Conservation (phyloP, 352 stramenopile species). For the Globisporangium barbulae region DNA sequence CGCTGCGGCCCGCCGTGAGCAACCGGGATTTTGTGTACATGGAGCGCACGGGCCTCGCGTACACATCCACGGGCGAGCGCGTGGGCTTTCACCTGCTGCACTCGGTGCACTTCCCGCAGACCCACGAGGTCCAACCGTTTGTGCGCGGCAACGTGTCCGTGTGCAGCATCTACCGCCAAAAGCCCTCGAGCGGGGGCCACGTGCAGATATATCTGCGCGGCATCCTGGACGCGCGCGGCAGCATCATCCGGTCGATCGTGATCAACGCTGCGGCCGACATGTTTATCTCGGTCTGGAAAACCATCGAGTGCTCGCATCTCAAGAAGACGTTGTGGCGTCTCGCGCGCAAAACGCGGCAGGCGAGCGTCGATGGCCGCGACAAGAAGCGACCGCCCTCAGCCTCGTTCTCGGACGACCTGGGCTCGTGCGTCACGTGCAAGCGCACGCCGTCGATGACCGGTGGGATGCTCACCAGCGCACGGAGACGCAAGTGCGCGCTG, state of each 20-base stretch:
- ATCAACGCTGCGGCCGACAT: constrained; percentile 7
- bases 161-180: constrained; percentile 8
- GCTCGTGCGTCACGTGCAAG: background rate
- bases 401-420: background rate
- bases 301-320: constrained; percentile 7
- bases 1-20: background rate
- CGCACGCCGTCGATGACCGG: background rate
- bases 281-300: constrained; percentile 5
- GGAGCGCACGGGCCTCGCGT: constrained; percentile 8
- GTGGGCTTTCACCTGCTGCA: constrained; percentile 18
- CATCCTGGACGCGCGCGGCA: constrained; percentile 5
- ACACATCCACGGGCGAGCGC: constrained; percentile 9
- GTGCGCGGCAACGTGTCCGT: constrained; percentile 11
- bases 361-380: background rate
- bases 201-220: constrained; percentile 5
- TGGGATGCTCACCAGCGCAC: background rate
- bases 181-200: background rate
- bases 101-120: constrained; percentile 9
- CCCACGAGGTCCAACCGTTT: constrained; percentile 1
- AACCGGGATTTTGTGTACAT: constrained; percentile 19
- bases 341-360: constrained; percentile 18
- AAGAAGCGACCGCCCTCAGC: background rate
- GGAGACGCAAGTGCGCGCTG: background rate
- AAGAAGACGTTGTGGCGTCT: constrained; percentile 10
- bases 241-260: background rate